Evolutionary conservation across 805 yeast genomes (phyloP).

Genomic region (Naumovozyma castellii): DNA sequence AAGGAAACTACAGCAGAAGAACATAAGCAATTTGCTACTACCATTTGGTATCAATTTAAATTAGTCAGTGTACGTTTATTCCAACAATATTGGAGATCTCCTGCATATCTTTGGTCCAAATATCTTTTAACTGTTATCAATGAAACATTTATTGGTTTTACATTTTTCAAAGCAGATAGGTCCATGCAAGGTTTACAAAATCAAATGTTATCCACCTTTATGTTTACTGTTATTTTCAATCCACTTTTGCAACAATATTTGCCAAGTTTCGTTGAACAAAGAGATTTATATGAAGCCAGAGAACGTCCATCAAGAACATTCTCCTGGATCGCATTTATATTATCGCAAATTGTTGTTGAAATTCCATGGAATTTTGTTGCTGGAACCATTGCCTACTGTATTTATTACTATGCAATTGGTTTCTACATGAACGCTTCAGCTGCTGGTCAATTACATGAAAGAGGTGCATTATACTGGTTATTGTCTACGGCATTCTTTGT

Average conservation of each 20-base stretch:
- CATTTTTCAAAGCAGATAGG: slow-evolving; percentile 58
- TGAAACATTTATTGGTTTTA: slow-evolving; percentile 60
- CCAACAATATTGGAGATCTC: slow-evolving; percentile 63
- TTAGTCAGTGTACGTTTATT: slow-evolving; percentile 46
- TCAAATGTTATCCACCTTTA: slow-evolving; percentile 69
- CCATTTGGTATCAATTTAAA: slow-evolving; percentile 33
- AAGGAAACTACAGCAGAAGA: slow-evolving; percentile 28
- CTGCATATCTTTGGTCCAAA: slow-evolving; percentile 52
- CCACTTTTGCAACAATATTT: slow-evolving; percentile 55
- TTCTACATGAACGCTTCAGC: slow-evolving; percentile 54
- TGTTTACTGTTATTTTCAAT: slow-evolving; percentile 49
- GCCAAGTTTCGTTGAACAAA: slow-evolving; percentile 51
- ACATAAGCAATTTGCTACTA: slow-evolving; percentile 36
- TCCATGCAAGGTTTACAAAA: slow-evolving; percentile 68
- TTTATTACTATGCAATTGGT: slow-evolving; percentile 68
- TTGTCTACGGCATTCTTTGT: slow-evolving; percentile 39
- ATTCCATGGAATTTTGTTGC: slow-evolving; percentile 52
- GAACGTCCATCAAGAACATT: slow-evolving; percentile 68
- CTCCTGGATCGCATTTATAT: slow-evolving; percentile 54
- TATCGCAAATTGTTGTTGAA: slow-evolving; percentile 57
- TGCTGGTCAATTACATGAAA: slow-evolving; percentile 37
- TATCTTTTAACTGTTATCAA: slow-evolving; percentile 42
- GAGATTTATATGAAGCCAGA: slow-evolving; percentile 62
- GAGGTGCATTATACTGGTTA: slow-evolving; percentile 51
- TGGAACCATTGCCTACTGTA: slow-evolving; percentile 53